These are phyloP conservation scores for Sporodiniella umbellata DNA, from an alignment of 371 early-diverging fungal genomes.

Conservation along the genomic window DNA sequence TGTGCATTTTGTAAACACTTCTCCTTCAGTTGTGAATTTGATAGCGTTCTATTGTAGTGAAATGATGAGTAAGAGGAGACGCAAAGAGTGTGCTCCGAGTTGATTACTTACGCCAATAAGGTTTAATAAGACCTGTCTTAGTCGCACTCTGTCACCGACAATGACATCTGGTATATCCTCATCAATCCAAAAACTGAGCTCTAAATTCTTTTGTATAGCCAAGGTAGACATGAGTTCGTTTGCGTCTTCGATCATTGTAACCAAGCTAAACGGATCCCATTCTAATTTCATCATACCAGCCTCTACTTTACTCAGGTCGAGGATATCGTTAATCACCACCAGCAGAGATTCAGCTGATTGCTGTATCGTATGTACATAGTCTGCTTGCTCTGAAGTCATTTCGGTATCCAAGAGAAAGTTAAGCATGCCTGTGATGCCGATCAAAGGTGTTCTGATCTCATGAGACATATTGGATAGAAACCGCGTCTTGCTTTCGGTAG, in stretches of 20 bases:
- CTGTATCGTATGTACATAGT: slow-evolving; percentile 65
- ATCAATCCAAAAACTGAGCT: slow-evolving; percentile 60
- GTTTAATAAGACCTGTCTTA: slow-evolving; percentile 58
- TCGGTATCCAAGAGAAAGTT: slow-evolving; percentile 63
- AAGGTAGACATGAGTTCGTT: slow-evolving; percentile 59
- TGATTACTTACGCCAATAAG: slow-evolving; percentile 47
- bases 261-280: slow-evolving; percentile 58
- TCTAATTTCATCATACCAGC: slow-evolving; percentile 72
- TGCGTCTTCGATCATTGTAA: slow-evolving; percentile 60
- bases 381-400: slow-evolving; percentile 59
- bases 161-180: slow-evolving; percentile 58
- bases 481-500: slow-evolving; percentile 67
- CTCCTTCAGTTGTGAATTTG: slow-evolving; percentile 62
- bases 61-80: too few species aligned
- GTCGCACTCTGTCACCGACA: slow-evolving; percentile 55
- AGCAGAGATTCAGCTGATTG: slow-evolving; percentile 62
- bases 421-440: slow-evolving; percentile 67
- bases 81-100: too few species aligned
- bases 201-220: slow-evolving; percentile 59
- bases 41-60: slow-evolving; percentile 52
- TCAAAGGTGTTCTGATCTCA: slow-evolving; percentile 66
- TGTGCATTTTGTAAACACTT: slow-evolving; percentile 60
- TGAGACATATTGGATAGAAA: slow-evolving; percentile 70
- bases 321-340: slow-evolving; percentile 67
- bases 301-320: slow-evolving; percentile 69